Base-by-base conservation (phyloP, 1,284 basidiomycete genomes). In the Lentinula novae-zelandiae region DNA sequence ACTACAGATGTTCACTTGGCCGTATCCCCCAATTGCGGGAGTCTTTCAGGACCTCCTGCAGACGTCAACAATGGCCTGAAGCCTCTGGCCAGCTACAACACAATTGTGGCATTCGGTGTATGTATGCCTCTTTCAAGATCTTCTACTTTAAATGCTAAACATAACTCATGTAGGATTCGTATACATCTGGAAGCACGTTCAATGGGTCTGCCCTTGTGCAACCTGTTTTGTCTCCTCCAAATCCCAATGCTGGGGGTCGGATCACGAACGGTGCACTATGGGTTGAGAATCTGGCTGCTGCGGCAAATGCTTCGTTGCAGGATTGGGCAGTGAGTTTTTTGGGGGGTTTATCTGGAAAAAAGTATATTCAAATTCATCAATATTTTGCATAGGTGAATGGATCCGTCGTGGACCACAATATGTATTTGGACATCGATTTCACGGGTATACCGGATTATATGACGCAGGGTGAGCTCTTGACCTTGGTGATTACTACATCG, bases 41-140 rank as follows among this genome's bases (percentile, higher is more conserved):
- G 67, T 1, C 66, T 78, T 7, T 66, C 64, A 48, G 78, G 76
- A 31, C 69, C 63, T 7, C 69, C 74, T 15, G 73, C 75, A 12
- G 76, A 82, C 61, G 71, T 82, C 38, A 83, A 80, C 49, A 74
- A 73, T 0, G 81, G 81, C 0, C 61, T 82, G 17, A 62, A 69
- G 44, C 60, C 69, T 40, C 67, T 80, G 48, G 58, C 62, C 2
- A 63, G 59, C 1, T 76, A 76, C 60, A 73, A 74, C 60, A 81
- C 75, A 1, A 78, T 83, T 20, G 78, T 82, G 2, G 70, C 79
- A 2, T 50, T 81, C 62, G 79, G 79, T 46, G 79, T 80, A 63
- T 60, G 74, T 70, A 17, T 27, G 12, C 12, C n/a, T 57, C 31
- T 15, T 42, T 22, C 9, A 22, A 50, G 36, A 17, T 40, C 42